Conservation (phyloP, 768 basidiomycete genomes). For the Strobilomyces echinocephalus region DNA sequence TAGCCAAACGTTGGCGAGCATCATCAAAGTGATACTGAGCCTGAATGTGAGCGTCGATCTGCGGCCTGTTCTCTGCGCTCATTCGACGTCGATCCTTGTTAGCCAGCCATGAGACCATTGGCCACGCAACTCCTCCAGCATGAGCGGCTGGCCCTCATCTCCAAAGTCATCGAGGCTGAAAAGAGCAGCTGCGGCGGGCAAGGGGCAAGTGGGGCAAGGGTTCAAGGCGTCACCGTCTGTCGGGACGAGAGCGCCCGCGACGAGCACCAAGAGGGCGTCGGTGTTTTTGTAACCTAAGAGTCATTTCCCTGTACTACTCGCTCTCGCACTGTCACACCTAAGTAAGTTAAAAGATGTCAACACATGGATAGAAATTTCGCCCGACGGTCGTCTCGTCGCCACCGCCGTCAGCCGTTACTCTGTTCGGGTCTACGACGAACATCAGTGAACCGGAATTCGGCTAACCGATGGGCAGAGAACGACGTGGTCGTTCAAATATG, state of each 20-base stretch:
- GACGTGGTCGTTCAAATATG: too few relatives aligned
- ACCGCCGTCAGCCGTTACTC: too few relatives aligned
- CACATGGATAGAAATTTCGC: too few relatives aligned
- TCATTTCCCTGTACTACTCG: too few relatives aligned
- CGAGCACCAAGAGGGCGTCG: slow-evolving; percentile 40
- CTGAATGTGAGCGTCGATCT: slow-evolving; percentile 54
- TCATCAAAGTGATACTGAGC: slow-evolving; percentile 85
- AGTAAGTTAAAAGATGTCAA: too few relatives aligned
- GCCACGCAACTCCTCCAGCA: slow-evolving; percentile 77
- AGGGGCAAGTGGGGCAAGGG: too few relatives aligned
- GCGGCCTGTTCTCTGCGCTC: not conserved
- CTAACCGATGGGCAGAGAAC: too few relatives aligned
- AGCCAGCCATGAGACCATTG: slow-evolving; percentile 87
- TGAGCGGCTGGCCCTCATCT: slow-evolving; percentile 66
- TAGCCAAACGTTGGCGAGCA: slow-evolving; percentile 61
- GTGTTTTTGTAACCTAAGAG: too few relatives aligned
- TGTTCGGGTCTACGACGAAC: too few relatives aligned
- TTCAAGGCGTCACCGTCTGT: slow-evolving; percentile 12
- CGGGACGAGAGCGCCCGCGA: slow-evolving; percentile 37
- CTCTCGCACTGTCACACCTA: too few relatives aligned
- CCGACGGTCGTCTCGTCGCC: too few relatives aligned
- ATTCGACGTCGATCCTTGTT: not conserved
- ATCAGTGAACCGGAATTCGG: too few relatives aligned
- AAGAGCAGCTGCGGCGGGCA: slow-evolving; percentile 38
- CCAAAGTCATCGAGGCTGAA: slow-evolving; percentile 71